Evolutionary conservation across 148 eudicot species (phyloP).

Genomic region (Vaccinium corymbosum): DNA sequence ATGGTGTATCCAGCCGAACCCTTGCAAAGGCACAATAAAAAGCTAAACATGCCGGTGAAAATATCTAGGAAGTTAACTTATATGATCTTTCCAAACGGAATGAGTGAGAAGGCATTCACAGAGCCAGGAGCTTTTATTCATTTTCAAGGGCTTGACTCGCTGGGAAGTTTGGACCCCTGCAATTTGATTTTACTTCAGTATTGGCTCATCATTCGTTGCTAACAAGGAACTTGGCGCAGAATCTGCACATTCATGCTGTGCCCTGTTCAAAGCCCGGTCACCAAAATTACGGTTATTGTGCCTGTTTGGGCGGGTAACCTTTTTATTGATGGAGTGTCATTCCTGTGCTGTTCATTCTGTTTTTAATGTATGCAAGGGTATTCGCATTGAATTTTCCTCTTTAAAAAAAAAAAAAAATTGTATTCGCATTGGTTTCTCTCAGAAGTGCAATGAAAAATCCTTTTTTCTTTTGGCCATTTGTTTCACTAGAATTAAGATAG

Average conservation of each 20-base stretch:
- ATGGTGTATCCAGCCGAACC: constrained; percentile 36
- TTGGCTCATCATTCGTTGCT: not conserved
- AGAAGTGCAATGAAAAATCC: not conserved
- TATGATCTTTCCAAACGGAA: not conserved
- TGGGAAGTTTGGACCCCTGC: constrained; percentile 4
- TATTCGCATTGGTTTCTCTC: not conserved
- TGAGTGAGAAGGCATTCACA: not conserved
- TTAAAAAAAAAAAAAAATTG: not conserved
- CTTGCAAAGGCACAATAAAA: constrained; percentile 30
- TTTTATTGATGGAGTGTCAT: not conserved
- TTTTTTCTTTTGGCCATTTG: not conserved
- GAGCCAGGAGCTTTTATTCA: not conserved
- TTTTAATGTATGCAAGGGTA: not conserved
- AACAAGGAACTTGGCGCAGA: not conserved
- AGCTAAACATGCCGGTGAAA: not conserved
- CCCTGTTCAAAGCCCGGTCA: not conserved
- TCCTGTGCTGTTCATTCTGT: not conserved
- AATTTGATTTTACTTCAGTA: not conserved
- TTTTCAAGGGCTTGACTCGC: not conserved
- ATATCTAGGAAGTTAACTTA: no score
- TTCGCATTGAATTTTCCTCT: not conserved
- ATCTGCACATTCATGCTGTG: not conserved
- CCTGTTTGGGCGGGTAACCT: not conserved
- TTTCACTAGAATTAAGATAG: not conserved
- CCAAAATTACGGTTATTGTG: not conserved